Base-by-base conservation (phyloP, 495 filamentous ascomycete genomes). In the Penicillium cataractarum region DNA sequence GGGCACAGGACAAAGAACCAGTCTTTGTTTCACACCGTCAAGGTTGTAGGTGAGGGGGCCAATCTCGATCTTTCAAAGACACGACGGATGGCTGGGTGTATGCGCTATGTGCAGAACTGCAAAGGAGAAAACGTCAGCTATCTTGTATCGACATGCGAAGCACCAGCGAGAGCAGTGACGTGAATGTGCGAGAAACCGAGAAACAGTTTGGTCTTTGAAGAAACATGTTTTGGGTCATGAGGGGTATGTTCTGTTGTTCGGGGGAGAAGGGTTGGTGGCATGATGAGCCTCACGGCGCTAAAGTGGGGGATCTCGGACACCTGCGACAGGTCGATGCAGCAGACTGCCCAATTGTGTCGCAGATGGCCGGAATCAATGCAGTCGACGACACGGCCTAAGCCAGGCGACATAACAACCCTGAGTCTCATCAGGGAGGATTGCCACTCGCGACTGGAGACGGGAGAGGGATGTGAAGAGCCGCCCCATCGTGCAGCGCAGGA, bases 61-160 rank as follows among this genome's bases (percentile, higher is more conserved):
- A 59, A 54, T 61, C 55, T 64, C 57, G 51, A 67, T 67, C 55
- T 58, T 55, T 60, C 21, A 35, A 62, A 40, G 42, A 60, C 48
- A 27, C 33, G 54, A 52, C 55, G 70, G 54, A 55, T n/a, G 64
- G 58, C 53, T 52, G 56, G 31, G 17, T 33, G 32, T 9, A 62
- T 61, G 63, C 56, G 60, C 54, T 68, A 61, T 70, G 65, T 66
- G 60, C 63, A 65, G 60, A 44, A 39, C 59, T 68, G n/a, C n/a
- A 55, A 6, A 27, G 12, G 7, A 17, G 49, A 48, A 53, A 6
- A 53, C 8, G 63, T 69, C 26, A 69, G 66, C 37, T 10, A 37
- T 17, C 17, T 44, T 49, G 2, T 15, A 49, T 49, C 21, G 15
- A 5, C 12, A 29, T 50, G 12, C 2, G 6, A 15, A 27, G 46